Evolutionary conservation across 352 stramenopile species (phyloP).

Genomic region (Peronospora farinosa): DNA sequence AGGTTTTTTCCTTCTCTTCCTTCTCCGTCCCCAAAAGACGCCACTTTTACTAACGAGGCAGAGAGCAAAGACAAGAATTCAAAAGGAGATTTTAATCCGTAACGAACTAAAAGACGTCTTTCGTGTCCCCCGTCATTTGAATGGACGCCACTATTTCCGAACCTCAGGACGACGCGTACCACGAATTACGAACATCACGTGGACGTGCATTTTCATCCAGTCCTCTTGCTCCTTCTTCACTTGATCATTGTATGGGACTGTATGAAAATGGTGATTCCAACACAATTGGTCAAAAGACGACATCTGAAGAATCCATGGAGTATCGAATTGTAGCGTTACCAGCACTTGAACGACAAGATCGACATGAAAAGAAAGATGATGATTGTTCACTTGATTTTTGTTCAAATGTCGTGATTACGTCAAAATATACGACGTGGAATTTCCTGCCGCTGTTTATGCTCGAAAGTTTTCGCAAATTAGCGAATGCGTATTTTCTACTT

Average conservation of each 20-base stretch:
- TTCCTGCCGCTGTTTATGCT: constrained; percentile 87
- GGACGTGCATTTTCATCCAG: no score
- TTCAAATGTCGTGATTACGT: constrained; percentile 87
- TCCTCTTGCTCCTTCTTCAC: no score
- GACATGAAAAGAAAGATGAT: constrained; percentile 1
- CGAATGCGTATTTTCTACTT: constrained; percentile 91
- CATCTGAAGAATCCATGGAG: constrained; percentile 22
- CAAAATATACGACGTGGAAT: constrained; percentile 87
- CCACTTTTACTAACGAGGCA: background rate
- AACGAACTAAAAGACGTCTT: no score
- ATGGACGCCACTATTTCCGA: constrained; percentile 26
- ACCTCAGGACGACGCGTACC: constrained; percentile 31
- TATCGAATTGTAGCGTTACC: constrained; percentile 55
- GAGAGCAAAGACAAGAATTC: no score
- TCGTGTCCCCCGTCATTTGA: background rate
- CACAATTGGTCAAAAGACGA: no score
- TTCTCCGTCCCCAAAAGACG: background rate
- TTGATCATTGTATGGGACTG: no score
- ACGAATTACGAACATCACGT: constrained; percentile 32
- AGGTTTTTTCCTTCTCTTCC: background rate
- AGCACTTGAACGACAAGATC: constrained; percentile 10
- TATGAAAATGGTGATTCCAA: no score
- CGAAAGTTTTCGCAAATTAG: constrained; percentile 80
- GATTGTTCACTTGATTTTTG: constrained; percentile 35
- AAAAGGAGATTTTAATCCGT: no score